Base-by-base conservation (phyloP, 2,329 filamentous ascomycete species). In the Elsinoe perseae region DNA sequence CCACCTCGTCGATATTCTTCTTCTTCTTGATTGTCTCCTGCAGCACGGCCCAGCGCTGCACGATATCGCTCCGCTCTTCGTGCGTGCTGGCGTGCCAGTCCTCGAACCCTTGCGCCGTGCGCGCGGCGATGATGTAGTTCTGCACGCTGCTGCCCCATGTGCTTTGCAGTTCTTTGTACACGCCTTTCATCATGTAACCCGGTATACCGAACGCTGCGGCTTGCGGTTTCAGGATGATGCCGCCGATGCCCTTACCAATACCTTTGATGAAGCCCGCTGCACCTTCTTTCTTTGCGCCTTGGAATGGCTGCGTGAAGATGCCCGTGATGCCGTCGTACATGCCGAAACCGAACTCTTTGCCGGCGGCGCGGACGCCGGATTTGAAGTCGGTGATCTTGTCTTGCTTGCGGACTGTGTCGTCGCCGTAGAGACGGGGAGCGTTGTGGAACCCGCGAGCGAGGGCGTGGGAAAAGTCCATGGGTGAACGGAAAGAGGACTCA, bases 51-150 rank as follows among this genome's bases (percentile, higher is more conserved):
- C 86, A 95, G 5, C 81, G 76, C 36, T 72, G 69, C 34, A 91
- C 67, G 18, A 92, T 81, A 56, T 85, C 81, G 1, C 75, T 73
- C 36, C 79, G 77, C 69, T 92, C 86, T 58, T 80, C 78, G 0
- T 68, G 66, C 0, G 77, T 79, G 1, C 82, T 74, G 1, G 66
- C 65, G 14, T 73, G 72, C 61, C 82, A 77, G 52, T 91, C 86
- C 42, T 84, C 80, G 59, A 82, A 82, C 1, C 89, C 89, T 67
- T 95, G 87, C 0, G 83, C 77, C 50, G 87, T 86, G 44, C 89
- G 79, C 2, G 88, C 86, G 1, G 87, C 81, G 44, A 89, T 81
- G 61, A 95, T 88, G 66, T 92, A 92, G 62, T 87, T 89, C 50
- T 87, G 77, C 16, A 89, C 82, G 60, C 82, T 87, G 43, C 79